Evolutionary conservation across 179 eudicot species (phyloP).

Genomic region (Beta lomatogona): DNA sequence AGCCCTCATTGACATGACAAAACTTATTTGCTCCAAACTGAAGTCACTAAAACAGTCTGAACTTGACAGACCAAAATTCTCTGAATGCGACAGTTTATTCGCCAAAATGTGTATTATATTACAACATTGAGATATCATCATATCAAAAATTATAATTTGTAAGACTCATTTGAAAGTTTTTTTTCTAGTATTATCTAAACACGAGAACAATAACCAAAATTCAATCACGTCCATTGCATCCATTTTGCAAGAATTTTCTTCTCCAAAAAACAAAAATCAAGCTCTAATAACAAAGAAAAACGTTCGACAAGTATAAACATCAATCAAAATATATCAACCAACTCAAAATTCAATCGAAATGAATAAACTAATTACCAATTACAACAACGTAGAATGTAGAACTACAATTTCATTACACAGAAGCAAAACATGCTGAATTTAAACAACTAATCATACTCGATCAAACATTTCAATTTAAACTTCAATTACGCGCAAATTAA

Average conservation of each 20-base stretch:
- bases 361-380: neutral
- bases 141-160: no score
- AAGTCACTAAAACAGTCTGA: neutral
- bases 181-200: neutral
- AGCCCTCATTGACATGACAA: neutral
- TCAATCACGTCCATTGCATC: neutral
- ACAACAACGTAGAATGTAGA: neutral
- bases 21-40: neutral
- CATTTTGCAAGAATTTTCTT: constrained; percentile 6
- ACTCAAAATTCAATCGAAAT: neutral
- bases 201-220: neutral
- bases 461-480: neutral
- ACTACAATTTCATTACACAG: neutral
- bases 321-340: neutral
- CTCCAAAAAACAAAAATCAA: neutral
- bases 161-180: no score
- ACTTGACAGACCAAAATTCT: neutral
- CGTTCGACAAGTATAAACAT: neutral
- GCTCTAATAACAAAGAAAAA: no score
- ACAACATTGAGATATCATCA: no score
- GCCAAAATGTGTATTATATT: no score
- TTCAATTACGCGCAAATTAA: neutral
- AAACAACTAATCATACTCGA: neutral
- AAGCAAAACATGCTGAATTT: neutral
- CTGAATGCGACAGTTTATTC: neutral